These are phyloP conservation scores for Amanita pseudoporphyria DNA, from an alignment of 768 basidiomycete species.

Conservation along the genomic window DNA sequence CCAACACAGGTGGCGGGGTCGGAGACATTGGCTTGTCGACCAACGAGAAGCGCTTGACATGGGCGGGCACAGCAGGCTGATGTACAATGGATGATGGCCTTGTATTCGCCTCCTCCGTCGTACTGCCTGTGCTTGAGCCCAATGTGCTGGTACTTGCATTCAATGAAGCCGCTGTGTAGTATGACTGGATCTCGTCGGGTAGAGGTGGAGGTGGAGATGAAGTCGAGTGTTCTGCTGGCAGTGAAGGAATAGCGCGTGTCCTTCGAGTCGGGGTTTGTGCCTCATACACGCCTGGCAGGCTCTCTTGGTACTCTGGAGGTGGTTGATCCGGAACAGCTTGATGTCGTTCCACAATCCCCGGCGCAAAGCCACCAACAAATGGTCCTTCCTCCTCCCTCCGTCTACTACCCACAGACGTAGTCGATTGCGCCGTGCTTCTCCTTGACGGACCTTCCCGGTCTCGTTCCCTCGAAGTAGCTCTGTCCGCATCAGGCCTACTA, in stretches of 20 bases:
- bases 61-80: slow-evolving; percentile 42
- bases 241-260: slow-evolving; percentile 9
- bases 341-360: slow-evolving; percentile 20
- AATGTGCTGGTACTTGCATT: background rate
- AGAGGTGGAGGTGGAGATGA: slow-evolving; percentile 12
- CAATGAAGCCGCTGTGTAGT: background rate
- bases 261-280: slow-evolving; percentile 13
- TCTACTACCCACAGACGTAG: slow-evolving; percentile 16
- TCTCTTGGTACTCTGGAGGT: slow-evolving; percentile 9
- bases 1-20: slow-evolving; percentile 36
- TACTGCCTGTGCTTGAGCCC: background rate
- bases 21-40: slow-evolving; percentile 56
- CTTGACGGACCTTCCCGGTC: slow-evolving; percentile 24
- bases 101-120: slow-evolving; percentile 9
- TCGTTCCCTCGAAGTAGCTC: slow-evolving; percentile 18
- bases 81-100: slow-evolving; percentile 15
- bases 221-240: slow-evolving; percentile 13
- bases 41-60: slow-evolving; percentile 71
- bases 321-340: slow-evolving; percentile 10
- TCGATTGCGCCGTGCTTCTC: slow-evolving; percentile 32
- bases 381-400: slow-evolving; percentile 30
- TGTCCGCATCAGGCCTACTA: slow-evolving; percentile 13
- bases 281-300: slow-evolving; percentile 9
- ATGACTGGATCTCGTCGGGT: background rate
- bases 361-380: slow-evolving; percentile 46